Conservation (phyloP, 1,139 yeast species). For the Lodderomyces pseudojiufengensis region DNA sequence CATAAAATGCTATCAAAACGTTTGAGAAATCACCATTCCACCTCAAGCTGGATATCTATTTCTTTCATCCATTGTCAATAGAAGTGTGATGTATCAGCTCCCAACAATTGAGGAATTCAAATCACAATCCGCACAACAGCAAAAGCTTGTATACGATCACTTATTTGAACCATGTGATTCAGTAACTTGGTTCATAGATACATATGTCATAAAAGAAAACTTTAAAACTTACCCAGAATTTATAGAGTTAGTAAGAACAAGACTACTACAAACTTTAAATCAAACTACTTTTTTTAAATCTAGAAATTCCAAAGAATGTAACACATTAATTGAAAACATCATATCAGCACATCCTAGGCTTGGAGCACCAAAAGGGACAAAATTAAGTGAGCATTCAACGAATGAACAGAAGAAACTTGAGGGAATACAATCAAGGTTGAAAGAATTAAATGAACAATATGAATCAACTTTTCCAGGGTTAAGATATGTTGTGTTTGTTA, state of each 20-base stretch:
- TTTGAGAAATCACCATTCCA: background rate
- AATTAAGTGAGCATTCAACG: constrained; percentile 61
- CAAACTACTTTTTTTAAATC: constrained; percentile 20
- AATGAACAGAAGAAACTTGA: constrained; percentile 67
- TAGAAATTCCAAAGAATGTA: constrained; percentile 16
- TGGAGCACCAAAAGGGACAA: constrained; percentile 48
- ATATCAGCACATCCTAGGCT: constrained; percentile 90
- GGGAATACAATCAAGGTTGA: constrained; percentile 31
- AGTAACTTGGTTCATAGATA: constrained; percentile 41
- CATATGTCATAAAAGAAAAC: constrained; percentile 20
- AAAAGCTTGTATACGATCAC: constrained; percentile 43
- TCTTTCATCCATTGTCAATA: background rate
- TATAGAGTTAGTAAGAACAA: constrained; percentile 46
- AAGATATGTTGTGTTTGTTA: constrained; percentile 86
- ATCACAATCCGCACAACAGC: constrained; percentile 16
- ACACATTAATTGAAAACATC: constrained; percentile 43
- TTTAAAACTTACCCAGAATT: constrained; percentile 40
- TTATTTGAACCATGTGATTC: constrained; percentile 68
- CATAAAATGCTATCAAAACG: background rate
- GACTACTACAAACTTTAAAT: constrained; percentile 32
- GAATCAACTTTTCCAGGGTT: constrained; percentile 77
- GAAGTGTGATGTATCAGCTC: constrained; percentile 10
- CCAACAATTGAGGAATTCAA: constrained; percentile 22
- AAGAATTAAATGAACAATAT: constrained; percentile 54
- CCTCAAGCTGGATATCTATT: background rate